phyloP scores from a whole-genome alignment of 2,329 filamentous ascomycete species.

The Gremmenia infestans region DNA sequence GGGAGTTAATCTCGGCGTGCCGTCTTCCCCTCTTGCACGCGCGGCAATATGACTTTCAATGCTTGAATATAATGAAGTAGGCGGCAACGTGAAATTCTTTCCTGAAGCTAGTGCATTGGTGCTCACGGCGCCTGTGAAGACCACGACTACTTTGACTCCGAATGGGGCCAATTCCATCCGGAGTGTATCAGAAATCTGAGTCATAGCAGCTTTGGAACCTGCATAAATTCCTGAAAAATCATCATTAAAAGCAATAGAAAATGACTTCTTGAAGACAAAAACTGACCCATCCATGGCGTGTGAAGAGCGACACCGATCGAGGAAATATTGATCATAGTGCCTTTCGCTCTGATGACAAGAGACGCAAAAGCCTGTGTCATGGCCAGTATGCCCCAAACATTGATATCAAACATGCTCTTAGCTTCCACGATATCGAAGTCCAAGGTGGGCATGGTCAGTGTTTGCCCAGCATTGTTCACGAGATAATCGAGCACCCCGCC shows the following conservation, averaged over 20 bases:
- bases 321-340: constrained; percentile 27
- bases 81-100: neutral
- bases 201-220: constrained; percentile 12
- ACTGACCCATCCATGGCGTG: constrained; percentile 5
- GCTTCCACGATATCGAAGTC: constrained; percentile 1
- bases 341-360: constrained; percentile 23
- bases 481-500: constrained; percentile 1
- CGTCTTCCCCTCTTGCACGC: neutral
- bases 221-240: constrained; percentile 6
- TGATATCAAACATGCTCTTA: constrained; percentile 7
- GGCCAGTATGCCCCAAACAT: constrained; percentile 16
- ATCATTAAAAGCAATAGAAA: neutral
- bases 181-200: constrained; percentile 2
- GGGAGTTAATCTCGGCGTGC: neutral
- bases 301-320: constrained; percentile 6
- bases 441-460: constrained; percentile 7
- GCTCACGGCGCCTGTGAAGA: constrained; percentile 10
- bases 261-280: neutral
- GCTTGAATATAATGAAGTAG: constrained; percentile 4
- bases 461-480: constrained; percentile 7
- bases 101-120: constrained; percentile 7
- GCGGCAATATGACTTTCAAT: neutral
- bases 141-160: constrained; percentile 8
- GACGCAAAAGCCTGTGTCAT: constrained; percentile 26
- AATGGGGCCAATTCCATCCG: constrained; percentile 15